These are phyloP conservation scores for Backusella westeae DNA, from an alignment of 192 early-diverging fungal species.

Conservation along the genomic window DNA sequence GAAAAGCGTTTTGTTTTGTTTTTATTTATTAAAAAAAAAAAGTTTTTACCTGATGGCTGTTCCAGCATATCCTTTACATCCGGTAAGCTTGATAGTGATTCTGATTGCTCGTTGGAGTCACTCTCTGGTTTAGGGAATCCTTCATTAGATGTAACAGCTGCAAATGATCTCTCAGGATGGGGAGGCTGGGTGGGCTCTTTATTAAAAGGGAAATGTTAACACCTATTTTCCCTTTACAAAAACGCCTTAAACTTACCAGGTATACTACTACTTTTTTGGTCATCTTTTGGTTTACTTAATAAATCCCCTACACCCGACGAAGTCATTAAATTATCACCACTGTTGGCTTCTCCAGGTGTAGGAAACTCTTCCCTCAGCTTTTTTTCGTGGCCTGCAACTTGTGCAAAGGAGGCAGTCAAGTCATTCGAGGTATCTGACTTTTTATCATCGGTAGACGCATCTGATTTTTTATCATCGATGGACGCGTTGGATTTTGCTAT, in stretches of 20 bases:
- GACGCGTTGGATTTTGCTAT: conserved; percentile 5
- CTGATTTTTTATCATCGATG: neutral
- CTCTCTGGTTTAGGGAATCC: conserved; percentile 21
- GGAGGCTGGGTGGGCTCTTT: conserved; percentile 16
- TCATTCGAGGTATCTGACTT: neutral
- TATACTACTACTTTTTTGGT: neutral
- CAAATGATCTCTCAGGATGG: conserved; percentile 29
- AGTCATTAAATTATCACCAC: neutral
- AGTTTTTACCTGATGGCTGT: conserved; percentile 18
- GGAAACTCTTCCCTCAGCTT: conserved; percentile 20
- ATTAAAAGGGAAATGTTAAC: neutral
- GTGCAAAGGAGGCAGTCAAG: conserved; percentile 19
- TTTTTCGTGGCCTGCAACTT: conserved; percentile 22
- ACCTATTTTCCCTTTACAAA: neutral
- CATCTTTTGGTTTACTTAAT: neutral
- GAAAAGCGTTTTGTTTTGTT: neutral
- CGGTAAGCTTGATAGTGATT: conserved; percentile 16
- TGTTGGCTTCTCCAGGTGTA: conserved; percentile 8
- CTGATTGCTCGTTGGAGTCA: neutral
- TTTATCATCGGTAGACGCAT: neutral
- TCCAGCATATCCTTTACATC: conserved; percentile 30
- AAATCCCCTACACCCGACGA: conserved; percentile 24
- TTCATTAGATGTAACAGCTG: conserved; percentile 16
- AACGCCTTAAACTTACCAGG: neutral
- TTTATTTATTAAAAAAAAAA: neutral